Base-by-base conservation (phyloP, 2,329 filamentous ascomycete genomes). In the Aspergillus melleus region DNA sequence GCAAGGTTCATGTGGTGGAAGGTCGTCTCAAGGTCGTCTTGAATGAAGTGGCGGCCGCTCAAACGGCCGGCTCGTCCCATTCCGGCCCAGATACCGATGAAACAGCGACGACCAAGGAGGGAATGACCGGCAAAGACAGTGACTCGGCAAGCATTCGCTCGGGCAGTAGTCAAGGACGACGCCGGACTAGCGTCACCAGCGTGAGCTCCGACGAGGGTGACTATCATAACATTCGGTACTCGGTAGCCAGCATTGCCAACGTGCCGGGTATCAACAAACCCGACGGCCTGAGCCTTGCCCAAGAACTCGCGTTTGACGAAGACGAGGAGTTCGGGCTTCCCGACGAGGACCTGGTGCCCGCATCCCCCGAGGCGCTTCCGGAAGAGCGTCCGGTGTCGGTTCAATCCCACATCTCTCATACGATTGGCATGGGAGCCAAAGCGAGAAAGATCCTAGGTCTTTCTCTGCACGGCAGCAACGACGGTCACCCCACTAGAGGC, bases 1-100 rank as follows among this genome's bases (percentile, higher is more conserved):
- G 91, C 58, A 92, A 90, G 67, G 79, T 96, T 14, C 93, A 98
- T 73, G 84, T 97, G n/a, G 90, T 92, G 2, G 95, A 99, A 77
- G 90, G 85, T 30, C 88, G 94, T 42, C 77, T 99, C 57, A 95
- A 94, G 73, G 83, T 86, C 11, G 85, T 99, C 11, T 81, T 99
- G 49, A 91, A 94, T 42, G 95, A 98, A 75, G 86, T 99, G 53
- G 87, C 78, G 60, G 57, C 73, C 62, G 62, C 70, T 59, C 77
- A 81, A 24, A 72, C 74, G 59, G 70, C 71, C 29, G 66, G 68
- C 12, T 64, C 67, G 24, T 68, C 71, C 24, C 64, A 66, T 49
- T 65, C 65, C 20, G 77, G 74, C 16, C 66, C 77, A 3, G 86
- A 88, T 10, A 86, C 80, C 59, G 87, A 91, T 32, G 80, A 77